A percentile compares a stretch with the other conserved stretches of the same genome.
Evolutionary conservation across 2,329 filamentous ascomycete genomes (phyloP).

Genomic region (Thielaviopsis musarum): DNA sequence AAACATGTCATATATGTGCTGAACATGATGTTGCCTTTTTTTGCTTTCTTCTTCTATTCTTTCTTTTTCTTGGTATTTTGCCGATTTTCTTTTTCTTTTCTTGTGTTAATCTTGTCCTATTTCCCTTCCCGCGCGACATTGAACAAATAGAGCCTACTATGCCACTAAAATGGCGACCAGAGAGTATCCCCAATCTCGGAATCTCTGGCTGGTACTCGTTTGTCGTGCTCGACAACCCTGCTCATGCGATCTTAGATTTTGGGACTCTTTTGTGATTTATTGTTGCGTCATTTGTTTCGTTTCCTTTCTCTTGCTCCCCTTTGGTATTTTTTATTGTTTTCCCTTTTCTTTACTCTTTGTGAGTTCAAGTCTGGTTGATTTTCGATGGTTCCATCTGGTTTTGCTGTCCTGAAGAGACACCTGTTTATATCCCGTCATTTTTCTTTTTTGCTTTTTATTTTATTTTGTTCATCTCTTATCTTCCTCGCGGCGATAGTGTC

Average conservation of each 20-base stretch:
- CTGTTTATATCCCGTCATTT: neutral
- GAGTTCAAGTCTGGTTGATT: neutral
- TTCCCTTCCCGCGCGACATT: neutral
- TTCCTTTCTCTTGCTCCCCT: constrained; percentile 1
- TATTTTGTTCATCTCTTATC: neutral
- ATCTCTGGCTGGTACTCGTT: neutral
- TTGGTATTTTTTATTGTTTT: neutral
- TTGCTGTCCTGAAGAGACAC: neutral
- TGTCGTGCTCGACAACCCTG: neutral
- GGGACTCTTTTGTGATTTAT: neutral
- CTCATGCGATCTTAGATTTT: neutral
- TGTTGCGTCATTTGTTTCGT: neutral
- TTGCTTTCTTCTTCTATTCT: constrained; percentile 10
- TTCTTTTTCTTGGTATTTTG: neutral
- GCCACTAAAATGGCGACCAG: no score
- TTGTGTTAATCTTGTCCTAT: neutral
- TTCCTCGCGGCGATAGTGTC: neutral
- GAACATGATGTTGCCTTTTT: neutral
- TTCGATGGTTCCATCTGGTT: neutral
- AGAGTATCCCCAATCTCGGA: no score
- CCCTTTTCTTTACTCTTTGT: neutral
- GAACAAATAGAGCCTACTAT: neutral
- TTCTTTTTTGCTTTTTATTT: neutral
- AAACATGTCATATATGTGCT: neutral
- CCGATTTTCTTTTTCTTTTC: constrained; percentile 3